Percentiles rank a stretch among this genome's conserved stretches.
phyloP scores from a whole-genome alignment of 2,329 filamentous ascomycete genomes.

The Geosmithia putterillii region DNA sequence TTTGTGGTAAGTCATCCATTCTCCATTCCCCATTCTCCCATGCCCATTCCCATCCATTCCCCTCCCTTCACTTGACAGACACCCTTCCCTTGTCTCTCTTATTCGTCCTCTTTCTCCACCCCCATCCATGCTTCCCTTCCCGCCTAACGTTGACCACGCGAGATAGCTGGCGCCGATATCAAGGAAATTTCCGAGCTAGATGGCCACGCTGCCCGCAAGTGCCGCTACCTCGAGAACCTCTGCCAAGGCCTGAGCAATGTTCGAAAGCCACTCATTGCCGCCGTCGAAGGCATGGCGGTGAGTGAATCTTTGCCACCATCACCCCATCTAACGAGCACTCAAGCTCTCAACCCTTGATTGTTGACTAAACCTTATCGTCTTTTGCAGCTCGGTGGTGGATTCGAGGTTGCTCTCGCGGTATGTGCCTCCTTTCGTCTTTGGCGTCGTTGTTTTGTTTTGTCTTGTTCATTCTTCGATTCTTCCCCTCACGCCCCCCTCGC shows the following conservation, averaged over 20 bases:
- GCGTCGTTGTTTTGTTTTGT: background rate
- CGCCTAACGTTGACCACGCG: background rate
- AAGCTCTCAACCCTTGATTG: background rate
- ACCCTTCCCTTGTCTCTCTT: background rate
- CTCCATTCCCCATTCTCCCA: background rate
- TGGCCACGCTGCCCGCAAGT: conserved; percentile 12
- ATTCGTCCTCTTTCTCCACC: background rate
- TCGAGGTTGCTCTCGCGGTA: conserved; percentile 34
- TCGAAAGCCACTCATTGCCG: conserved; percentile 34
- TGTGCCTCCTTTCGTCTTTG: conserved; percentile 1
- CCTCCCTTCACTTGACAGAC: background rate
- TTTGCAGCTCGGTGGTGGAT: conserved; percentile 33
- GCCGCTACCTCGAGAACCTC: conserved; percentile 27
- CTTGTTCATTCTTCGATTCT: background rate
- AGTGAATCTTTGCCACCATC: conserved; percentile 15
- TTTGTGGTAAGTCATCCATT: conserved; percentile 16
- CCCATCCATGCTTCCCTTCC: background rate
- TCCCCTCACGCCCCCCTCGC: background rate
- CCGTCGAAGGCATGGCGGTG: conserved; percentile 36
- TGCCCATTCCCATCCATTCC: background rate
- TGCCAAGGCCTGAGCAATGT: conserved; percentile 18
- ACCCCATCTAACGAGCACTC: too few relatives aligned
- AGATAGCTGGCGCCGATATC: conserved; percentile 8
- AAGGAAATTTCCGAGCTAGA: conserved; percentile 8
- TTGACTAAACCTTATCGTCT: background rate